A percentile compares a stretch with the other conserved stretches of the same genome.
Conservation (phyloP, 805 yeast species). For the Saturnispora silvae region DNA sequence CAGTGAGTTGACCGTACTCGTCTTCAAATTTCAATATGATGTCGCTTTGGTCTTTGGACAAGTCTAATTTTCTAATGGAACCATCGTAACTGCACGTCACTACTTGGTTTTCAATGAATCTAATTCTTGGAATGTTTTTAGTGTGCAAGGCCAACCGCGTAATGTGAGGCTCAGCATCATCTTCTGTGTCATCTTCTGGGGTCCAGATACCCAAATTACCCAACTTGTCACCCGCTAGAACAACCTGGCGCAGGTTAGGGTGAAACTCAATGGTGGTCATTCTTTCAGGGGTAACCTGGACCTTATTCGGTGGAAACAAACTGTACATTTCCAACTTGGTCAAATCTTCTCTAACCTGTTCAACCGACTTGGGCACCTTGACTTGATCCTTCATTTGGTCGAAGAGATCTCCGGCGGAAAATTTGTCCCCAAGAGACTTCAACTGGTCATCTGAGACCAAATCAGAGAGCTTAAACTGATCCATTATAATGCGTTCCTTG, state of each 20-base stretch:
- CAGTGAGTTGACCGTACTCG: slow-evolving; percentile 44
- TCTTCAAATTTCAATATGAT: slow-evolving; percentile 52
- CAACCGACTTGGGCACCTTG: slow-evolving; percentile 33
- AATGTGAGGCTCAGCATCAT: slow-evolving; percentile 38
- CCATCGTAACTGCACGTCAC: slow-evolving; percentile 83
- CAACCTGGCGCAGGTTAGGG: slow-evolving; percentile 53
- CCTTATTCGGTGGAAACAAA: slow-evolving; percentile 54
- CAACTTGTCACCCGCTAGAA: slow-evolving; percentile 81
- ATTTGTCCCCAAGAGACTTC: slow-evolving; percentile 34
- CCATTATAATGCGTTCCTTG: slow-evolving; percentile 48
- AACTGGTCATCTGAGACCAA: slow-evolving; percentile 33
- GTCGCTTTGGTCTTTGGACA: slow-evolving; percentile 45
- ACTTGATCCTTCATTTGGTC: slow-evolving; percentile 33
- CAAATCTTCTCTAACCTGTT: slow-evolving; percentile 43
- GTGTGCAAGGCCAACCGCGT: slow-evolving; percentile 67
- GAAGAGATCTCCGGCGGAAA: slow-evolving; percentile 65
- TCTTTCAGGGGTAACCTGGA: slow-evolving; percentile 61
- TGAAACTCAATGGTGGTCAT: slow-evolving; percentile 70
- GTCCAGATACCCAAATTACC: slow-evolving; percentile 90
- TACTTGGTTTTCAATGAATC: slow-evolving; percentile 37
- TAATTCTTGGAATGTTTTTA: slow-evolving; percentile 48
- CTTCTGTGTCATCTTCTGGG: slow-evolving; percentile 33
- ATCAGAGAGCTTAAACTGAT: slow-evolving; percentile 56
- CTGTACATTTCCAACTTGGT: slow-evolving; percentile 40
- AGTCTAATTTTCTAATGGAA: slow-evolving; percentile 61